Percentiles rank a stretch among this genome's conserved stretches.
Evolutionary conservation across 331 rosid species (phyloP).

Genomic region (Malus hybrid): DNA sequence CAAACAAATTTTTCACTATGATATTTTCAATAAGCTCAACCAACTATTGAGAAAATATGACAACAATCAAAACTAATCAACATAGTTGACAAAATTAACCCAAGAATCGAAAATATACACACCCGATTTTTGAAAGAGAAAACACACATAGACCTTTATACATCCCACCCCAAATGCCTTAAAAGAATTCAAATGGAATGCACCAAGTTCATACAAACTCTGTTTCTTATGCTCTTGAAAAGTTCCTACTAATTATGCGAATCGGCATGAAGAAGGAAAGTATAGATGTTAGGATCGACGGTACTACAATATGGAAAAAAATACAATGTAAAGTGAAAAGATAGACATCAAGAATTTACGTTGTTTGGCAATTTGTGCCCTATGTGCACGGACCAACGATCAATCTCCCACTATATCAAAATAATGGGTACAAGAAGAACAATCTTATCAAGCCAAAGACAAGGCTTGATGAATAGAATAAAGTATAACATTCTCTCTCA

Average conservation of each 20-base stretch:
- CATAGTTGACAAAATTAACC: neutral
- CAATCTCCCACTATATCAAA: too few relatives aligned
- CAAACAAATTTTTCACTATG: neutral
- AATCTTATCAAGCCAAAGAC: too few relatives aligned
- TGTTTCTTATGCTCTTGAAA: neutral
- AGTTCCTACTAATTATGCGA: neutral
- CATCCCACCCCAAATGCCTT: neutral
- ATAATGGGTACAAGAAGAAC: too few relatives aligned
- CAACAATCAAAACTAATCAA: neutral
- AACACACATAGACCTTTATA: neutral
- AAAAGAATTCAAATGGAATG: neutral
- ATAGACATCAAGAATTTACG: too few relatives aligned
- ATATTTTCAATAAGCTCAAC: too few relatives aligned
- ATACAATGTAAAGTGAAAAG: too few relatives aligned
- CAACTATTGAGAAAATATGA: too few relatives aligned
- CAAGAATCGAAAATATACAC: neutral
- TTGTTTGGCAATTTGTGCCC: too few relatives aligned
- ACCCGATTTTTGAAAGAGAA: neutral
- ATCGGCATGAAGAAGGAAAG: neutral
- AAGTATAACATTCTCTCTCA: too few relatives aligned
- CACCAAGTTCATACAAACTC: neutral
- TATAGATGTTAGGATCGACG: too few relatives aligned
- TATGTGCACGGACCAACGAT: rapidly evolving
- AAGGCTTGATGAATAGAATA: too few relatives aligned
- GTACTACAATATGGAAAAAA: too few relatives aligned